Percentiles rank a stretch among this genome's conserved stretches.
These are phyloP conservation scores for Raphanus raphanistrum DNA, from an alignment of 345 rosid genomes.

Conservation along the genomic window DNA sequence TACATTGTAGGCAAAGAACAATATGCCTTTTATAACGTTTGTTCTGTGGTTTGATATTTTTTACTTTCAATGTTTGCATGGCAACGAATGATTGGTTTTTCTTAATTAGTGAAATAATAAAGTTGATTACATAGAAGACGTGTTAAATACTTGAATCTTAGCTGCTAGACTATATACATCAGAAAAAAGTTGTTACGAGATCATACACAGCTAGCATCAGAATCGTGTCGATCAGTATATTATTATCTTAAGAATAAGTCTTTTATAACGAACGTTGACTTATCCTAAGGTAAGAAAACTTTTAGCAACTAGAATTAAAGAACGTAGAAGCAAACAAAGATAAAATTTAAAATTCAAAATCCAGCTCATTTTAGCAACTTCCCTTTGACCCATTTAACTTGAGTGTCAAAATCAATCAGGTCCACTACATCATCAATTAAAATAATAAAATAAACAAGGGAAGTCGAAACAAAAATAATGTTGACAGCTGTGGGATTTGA, in stretches of 20 bases:
- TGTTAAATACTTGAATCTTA: not conserved
- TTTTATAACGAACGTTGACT: no score
- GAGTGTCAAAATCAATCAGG: no score
- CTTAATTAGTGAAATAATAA: not conserved
- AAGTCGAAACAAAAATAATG: no score
- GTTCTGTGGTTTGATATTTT: not conserved
- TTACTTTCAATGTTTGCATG: not conserved
- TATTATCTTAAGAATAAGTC: no score
- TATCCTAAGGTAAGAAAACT: no score
- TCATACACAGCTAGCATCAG: not conserved
- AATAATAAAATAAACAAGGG: no score
- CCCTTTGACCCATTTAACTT: no score
- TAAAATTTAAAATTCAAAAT: no score
- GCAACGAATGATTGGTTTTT: not conserved
- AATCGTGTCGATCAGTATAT: not conserved
- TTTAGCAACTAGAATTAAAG: no score
- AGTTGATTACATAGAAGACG: not conserved
- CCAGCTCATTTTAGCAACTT: no score
- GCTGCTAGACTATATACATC: not conserved
- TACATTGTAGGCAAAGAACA: not conserved
- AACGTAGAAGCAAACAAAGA: no score
- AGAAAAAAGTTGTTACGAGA: not conserved
- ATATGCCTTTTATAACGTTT: not conserved
- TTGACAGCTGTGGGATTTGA: slow-evolving; percentile 99
- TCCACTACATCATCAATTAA: no score